Base-by-base conservation (phyloP, 139 green algal species). In the Chlamydomonas applanata region DNA sequence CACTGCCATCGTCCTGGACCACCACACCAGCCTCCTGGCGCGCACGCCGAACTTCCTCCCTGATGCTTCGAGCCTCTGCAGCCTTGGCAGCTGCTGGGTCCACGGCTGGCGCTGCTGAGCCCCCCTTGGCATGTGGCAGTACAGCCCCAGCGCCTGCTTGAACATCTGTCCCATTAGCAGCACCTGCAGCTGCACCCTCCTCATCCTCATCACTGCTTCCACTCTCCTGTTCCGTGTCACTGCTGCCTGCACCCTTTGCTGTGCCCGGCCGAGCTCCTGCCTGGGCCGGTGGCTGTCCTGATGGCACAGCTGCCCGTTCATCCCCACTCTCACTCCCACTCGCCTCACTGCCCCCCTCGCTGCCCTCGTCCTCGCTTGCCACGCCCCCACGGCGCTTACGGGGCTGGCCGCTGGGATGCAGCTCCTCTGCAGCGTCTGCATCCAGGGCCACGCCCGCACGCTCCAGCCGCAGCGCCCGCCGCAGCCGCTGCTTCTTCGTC, bases 401-500 rank as follows among this genome's bases (percentile, higher is more conserved):
- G 7, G 40, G 40, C 40, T 11, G 40, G 40, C 40, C 40, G 40
- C 40, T 49, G 40, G 40, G 40, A 25, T 68, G 52, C 44, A 27
- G 30, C 17, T 0, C 35, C 64, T 30, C 24, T 61, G 53, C 53
- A 67, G 63, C 33, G 57, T 35, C 33, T 32, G 34, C 64, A 36
- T 69, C 71, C 30, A 67, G 46, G 33, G 44, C 16, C 32, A 71
- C 24, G 4, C 91, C 91, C 24, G 87, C 82, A 0, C 89, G 72
- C 80, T 93, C 71, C 65, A 91, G 74, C 54, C 79, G 70, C 49
- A 95, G 79, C 32, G 80, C 89, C 0, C 84, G 72, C 44, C 70
- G 71, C 71, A 95, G 75, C 24, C 79, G 76, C 87, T 96, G 82
- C 76, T 85, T 85, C 79, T 93, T 94, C 17, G 90, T 95, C 69